Base-by-base conservation (phyloP, 805 yeast genomes). In the Yueomyces sp. region DNA sequence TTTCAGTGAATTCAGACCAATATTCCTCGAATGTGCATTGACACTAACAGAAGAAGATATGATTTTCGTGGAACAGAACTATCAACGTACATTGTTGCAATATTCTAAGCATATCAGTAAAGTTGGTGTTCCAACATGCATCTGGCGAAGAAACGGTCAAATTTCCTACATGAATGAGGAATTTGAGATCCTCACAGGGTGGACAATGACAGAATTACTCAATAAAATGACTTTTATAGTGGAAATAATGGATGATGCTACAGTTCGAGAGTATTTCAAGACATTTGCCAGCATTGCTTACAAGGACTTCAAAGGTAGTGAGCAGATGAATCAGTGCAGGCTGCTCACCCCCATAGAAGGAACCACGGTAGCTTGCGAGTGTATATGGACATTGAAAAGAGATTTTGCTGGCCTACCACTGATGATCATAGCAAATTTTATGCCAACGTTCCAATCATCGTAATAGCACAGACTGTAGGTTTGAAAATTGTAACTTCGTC, bases 331-430 rank as follows among this genome's bases (percentile, higher is more conserved):
- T 30, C 84, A 79, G 42, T 90, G 96, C 64, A 79, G 87, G 0
- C 66, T 90, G 36, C 57, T 85, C 38, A 82, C 88, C 1, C 76
- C 82, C 37, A 55, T 65, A 45, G 57, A 60, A 36, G 61, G 59
- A 11, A 74, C 75, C 44, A 60, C 59, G 28, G 74, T 90, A 40
- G 69, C 81, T 42, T 85, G 96, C 0, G 77, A 85, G 30, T 81
- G 94, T 53, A 80, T 84, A 54, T 85, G 96, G 94, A 92, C 97
- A 1, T 66, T 92, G 50, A 87, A 88, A 57, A 70, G 96, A 59
- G 97, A 90, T 58, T 94, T 90, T 19, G 90, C 92, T 64, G 96
- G 96, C 6, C 81, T 90, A 43, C 98, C 98, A 12, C 81, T 92
- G 86, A 88, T 90, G 94, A 81, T 92, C 27, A 75, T 90, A 33